Conservation (phyloP, 306 rosid genomes). For the Fragaria ananassa region DNA sequence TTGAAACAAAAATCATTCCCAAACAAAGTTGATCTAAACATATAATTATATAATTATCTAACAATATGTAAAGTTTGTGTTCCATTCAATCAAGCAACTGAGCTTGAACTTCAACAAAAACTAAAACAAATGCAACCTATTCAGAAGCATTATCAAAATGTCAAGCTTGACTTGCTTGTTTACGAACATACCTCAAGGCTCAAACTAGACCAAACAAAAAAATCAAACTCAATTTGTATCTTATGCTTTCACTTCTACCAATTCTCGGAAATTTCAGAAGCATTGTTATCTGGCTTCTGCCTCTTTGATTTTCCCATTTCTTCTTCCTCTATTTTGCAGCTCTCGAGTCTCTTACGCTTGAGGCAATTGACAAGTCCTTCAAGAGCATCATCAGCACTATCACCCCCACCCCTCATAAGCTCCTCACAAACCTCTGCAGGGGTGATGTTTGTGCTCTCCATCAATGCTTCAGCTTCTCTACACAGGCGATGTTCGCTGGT, state of each 20-base stretch:
- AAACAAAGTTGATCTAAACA: no score
- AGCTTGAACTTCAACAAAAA: neutral
- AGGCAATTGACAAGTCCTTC: constrained; percentile 25
- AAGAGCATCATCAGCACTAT: constrained; percentile 30
- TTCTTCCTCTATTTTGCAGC: neutral
- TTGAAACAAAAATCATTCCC: no score
- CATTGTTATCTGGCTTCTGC: neutral
- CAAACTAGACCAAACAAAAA: neutral
- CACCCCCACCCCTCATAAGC: constrained; percentile 6
- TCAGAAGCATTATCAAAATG: neutral
- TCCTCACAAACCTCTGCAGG: constrained; percentile 41
- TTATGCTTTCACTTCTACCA: neutral
- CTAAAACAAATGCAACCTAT: neutral
- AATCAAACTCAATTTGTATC: no score
- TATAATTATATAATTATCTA: no score
- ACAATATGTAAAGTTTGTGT: no score
- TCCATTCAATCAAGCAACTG: neutral
- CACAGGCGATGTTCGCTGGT: constrained; percentile 9
- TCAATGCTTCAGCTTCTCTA: constrained; percentile 25
- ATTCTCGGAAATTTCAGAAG: neutral
- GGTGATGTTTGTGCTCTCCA: constrained; percentile 29
- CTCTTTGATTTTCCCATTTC: neutral
- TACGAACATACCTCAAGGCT: neutral
- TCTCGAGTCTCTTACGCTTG: constrained; percentile 4
- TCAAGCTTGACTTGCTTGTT: neutral